Conservation (phyloP, 208 protist genomes). For the Leishmania major region DNA sequence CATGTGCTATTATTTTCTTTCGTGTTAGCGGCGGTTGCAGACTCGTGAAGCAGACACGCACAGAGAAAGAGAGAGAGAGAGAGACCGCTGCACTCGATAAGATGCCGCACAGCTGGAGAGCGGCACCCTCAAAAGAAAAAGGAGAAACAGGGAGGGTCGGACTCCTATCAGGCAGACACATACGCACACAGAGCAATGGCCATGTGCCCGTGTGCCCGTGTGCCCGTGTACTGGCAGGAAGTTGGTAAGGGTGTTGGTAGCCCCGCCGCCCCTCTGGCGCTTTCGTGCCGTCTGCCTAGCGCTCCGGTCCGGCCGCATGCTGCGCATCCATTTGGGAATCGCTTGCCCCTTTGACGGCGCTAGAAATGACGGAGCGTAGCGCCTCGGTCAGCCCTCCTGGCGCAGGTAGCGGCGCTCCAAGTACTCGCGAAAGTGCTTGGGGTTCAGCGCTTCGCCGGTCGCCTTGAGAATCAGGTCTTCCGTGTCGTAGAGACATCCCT, state of each 20-base stretch:
- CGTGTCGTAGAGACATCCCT: slow-evolving; percentile 57
- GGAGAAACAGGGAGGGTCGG: not conserved
- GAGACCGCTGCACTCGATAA: not conserved
- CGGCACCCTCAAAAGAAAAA: not conserved
- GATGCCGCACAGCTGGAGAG: not conserved
- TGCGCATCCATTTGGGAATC: not conserved
- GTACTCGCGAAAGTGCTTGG: slow-evolving; percentile 78
- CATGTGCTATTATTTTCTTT: not conserved
- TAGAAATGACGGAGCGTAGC: not conserved
- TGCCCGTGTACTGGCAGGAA: not conserved
- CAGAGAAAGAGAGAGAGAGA: not conserved
- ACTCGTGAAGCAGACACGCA: not conserved
- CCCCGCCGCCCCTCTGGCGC: not conserved
- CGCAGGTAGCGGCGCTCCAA: slow-evolving; percentile 84
- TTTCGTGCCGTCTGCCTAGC: not conserved
- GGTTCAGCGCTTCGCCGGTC: slow-evolving; percentile 84
- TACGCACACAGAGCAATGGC: too few relatives aligned
- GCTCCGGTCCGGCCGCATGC: not conserved
- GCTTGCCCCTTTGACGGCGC: not conserved
- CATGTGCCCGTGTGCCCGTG: not conserved
- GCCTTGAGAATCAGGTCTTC: slow-evolving; percentile 83
- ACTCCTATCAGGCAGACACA: not conserved
- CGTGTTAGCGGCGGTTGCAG: too few relatives aligned
- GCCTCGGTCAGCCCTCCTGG: slow-evolving; percentile 22
- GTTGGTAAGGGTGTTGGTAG: not conserved